phyloP scores from a whole-genome alignment of 2,329 filamentous ascomycete genomes.

The Ophiocordyceps robertsii region DNA sequence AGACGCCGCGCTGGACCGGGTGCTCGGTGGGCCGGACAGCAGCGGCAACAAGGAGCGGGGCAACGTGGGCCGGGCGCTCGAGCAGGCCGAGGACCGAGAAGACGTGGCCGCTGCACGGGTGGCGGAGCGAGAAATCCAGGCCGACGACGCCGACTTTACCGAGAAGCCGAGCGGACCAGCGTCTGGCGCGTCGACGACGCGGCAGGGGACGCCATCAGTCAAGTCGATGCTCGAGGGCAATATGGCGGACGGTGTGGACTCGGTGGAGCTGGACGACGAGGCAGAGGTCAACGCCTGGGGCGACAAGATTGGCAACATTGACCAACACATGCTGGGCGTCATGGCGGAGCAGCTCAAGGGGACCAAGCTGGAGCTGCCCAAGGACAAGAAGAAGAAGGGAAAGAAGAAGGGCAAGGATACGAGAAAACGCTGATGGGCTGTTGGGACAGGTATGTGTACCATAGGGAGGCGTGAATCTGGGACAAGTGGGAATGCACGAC shows the following conservation, averaged over 20 bases:
- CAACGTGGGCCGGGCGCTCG: constrained; percentile 58
- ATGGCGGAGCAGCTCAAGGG: constrained; percentile 51
- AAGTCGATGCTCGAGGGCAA: constrained; percentile 19
- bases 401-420: constrained; percentile 47
- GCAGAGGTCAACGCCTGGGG: constrained; percentile 47
- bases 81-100: constrained; percentile 83
- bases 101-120: constrained; percentile 79
- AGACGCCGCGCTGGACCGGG: constrained; percentile 72
- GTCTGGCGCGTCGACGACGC: constrained; percentile 35
- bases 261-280: constrained; percentile 19
- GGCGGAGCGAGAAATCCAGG: constrained; percentile 78
- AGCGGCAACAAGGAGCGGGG: constrained; percentile 47
- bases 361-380: constrained; percentile 47
- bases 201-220: constrained; percentile 36
- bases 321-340: constrained; percentile 60
- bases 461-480: too few species aligned
- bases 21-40: constrained; percentile 55
- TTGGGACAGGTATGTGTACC: neutral
- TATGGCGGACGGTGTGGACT: constrained; percentile 16
- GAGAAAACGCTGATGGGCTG: constrained; percentile 26
- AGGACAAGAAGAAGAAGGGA: constrained; percentile 46
- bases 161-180: constrained; percentile 39
- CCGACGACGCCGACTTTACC: constrained; percentile 74
- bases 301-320: constrained; percentile 45
- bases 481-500: neutral